Evolutionary conservation across 768 basidiomycete genomes (phyloP).

Genomic region (Kwoniella botswanensis): DNA sequence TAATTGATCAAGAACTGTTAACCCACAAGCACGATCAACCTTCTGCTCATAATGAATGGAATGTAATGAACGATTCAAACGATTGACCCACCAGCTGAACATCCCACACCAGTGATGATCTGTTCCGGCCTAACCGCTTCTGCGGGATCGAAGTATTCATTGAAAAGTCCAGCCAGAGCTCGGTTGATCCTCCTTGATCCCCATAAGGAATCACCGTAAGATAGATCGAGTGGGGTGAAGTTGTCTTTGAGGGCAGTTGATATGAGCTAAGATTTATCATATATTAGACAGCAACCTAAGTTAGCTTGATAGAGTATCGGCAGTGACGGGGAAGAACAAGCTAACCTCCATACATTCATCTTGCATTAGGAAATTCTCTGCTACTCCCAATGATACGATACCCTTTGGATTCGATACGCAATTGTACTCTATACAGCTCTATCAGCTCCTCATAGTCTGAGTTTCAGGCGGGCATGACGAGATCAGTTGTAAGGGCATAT

Average conservation of each 20-base stretch:
- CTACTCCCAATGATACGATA: slow-evolving; percentile 53
- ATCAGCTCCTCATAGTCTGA: neutral
- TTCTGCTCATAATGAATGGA: too few species aligned
- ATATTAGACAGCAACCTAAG: slow-evolving; percentile 10
- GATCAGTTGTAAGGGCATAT: neutral
- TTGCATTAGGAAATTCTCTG: slow-evolving; percentile 55
- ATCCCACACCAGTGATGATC: slow-evolving; percentile 48
- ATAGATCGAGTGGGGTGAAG: slow-evolving; percentile 41
- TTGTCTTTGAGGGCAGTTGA: slow-evolving; percentile 38
- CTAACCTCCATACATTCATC: slow-evolving; percentile 47
- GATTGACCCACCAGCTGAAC: slow-evolving; percentile 39
- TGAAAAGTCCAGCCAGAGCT: slow-evolving; percentile 48
- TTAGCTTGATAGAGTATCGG: neutral
- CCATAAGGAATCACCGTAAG: slow-evolving; percentile 55
- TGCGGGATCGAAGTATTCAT: slow-evolving; percentile 41
- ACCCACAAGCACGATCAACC: neutral
- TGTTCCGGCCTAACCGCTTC: slow-evolving; percentile 40
- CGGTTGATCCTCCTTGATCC: slow-evolving; percentile 49
- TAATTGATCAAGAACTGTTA: slow-evolving; percentile 50
- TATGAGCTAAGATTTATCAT: slow-evolving; percentile 35
- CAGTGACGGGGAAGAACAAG: neutral
- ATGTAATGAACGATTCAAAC: neutral
- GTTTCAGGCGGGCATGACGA: too few species aligned
- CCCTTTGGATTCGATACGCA: slow-evolving; percentile 50
- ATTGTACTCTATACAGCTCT: slow-evolving; percentile 29